Evolutionary conservation across 371 early-diverging fungal genomes (phyloP).

Genomic region (Umbelopsis sp.): DNA sequence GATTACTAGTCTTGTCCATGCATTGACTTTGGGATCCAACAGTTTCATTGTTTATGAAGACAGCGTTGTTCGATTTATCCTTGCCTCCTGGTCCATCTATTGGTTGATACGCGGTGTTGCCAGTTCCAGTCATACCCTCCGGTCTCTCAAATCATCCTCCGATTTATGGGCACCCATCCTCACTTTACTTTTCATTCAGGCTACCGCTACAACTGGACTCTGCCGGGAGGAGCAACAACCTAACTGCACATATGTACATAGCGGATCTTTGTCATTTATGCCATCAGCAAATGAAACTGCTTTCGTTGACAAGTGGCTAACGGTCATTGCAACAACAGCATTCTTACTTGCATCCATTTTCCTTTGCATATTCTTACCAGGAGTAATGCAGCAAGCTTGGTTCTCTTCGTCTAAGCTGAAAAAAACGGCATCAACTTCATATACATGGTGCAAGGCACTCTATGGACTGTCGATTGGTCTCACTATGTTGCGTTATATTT

Average conservation of each 20-base stretch:
- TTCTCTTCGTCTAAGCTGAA: no score
- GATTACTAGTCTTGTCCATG: slow-evolving; percentile 50
- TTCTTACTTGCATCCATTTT: neutral
- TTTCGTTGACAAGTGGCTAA: neutral
- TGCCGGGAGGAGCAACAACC: slow-evolving; percentile 90
- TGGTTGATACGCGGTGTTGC: slow-evolving; percentile 26
- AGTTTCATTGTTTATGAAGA: slow-evolving; percentile 91
- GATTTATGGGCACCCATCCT: slow-evolving; percentile 35
- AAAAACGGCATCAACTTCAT: neutral
- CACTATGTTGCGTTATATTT: neutral
- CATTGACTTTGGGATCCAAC: slow-evolving; percentile 79
- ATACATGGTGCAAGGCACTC: neutral
- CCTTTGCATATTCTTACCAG: neutral
- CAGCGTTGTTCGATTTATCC: slow-evolving; percentile 58
- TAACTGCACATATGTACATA: slow-evolving; percentile 57
- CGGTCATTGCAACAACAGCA: neutral
- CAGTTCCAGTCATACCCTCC: neutral
- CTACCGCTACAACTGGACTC: slow-evolving; percentile 67
- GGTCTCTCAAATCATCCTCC: neutral
- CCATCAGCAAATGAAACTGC: no score
- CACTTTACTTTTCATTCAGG: slow-evolving; percentile 57
- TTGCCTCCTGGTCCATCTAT: slow-evolving; percentile 33
- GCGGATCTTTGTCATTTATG: slow-evolving; percentile 24
- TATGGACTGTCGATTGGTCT: neutral
- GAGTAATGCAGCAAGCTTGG: neutral